Evolutionary conservation across 2,329 filamentous ascomycete genomes (phyloP).

Genomic region (Neonectria hederae): DNA sequence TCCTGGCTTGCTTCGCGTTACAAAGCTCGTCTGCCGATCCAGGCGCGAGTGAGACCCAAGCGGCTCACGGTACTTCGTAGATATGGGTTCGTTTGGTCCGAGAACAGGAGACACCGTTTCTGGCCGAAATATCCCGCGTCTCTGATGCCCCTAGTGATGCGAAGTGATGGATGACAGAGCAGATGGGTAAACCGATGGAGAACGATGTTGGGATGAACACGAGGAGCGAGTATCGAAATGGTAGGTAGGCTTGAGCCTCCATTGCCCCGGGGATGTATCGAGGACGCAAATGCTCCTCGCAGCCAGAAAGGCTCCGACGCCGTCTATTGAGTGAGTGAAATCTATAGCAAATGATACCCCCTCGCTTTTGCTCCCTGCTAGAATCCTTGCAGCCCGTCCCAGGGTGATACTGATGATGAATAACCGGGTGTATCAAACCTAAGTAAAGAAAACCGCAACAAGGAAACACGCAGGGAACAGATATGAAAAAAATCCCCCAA

Average conservation of each 20-base stretch:
- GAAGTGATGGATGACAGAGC: slow-evolving; percentile 14
- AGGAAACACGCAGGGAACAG: slow-evolving; percentile 20
- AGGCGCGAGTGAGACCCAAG: neutral
- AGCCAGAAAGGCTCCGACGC: slow-evolving; percentile 35
- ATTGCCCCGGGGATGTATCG: slow-evolving; percentile 18
- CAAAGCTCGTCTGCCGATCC: slow-evolving; percentile 10
- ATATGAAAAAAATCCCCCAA: slow-evolving; percentile 1
- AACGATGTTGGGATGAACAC: slow-evolving; percentile 7
- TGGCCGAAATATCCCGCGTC: slow-evolving; percentile 13
- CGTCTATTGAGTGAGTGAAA: slow-evolving; percentile 34
- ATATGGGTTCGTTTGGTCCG: neutral
- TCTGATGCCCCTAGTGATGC: slow-evolving; percentile 18
- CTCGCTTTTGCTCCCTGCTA: slow-evolving; percentile 33
- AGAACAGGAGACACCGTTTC: slow-evolving; percentile 1
- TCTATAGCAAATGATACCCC: slow-evolving; percentile 29
- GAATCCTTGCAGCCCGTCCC: slow-evolving; percentile 23
- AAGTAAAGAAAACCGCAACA: neutral
- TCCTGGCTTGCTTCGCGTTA: slow-evolving; percentile 1
- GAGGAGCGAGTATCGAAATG: slow-evolving; percentile 1
- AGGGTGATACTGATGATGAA: slow-evolving; percentile 29
- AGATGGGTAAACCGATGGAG: slow-evolving; percentile 12
- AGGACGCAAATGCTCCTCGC: slow-evolving; percentile 22
- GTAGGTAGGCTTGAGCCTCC: slow-evolving; percentile 27
- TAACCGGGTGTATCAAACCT: slow-evolving; percentile 9
- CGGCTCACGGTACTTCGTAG: neutral